Evolutionary conservation across 2,329 filamentous ascomycete genomes (phyloP), one percentile per base, ranked within the genome.

Genomic region (Colletotrichum australisinense): DNA sequence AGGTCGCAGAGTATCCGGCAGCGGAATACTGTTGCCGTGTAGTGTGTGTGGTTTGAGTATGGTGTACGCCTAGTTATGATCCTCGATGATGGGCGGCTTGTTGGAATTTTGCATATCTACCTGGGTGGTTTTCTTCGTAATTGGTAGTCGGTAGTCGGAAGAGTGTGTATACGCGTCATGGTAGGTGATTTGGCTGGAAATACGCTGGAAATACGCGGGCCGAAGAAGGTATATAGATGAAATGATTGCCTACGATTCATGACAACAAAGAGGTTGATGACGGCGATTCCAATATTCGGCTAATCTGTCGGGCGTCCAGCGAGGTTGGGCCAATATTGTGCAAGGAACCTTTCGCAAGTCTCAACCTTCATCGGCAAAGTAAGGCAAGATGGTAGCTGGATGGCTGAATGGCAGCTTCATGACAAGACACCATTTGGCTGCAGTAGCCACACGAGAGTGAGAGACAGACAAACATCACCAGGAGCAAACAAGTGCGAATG

Each of bases 1-100:
- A 59, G 72, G 57, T 53, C 63, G 38, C 68, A 74, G 63, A 74
- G 72, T 30, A 24, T 74, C 28, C 63, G 72, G 24, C 72, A 72
- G 58, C 38, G 69, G 16, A 72, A 72, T 22, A 49, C 53, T 1
- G 72, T 72, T n/a, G 63, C 72, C 4, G 72, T 74, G 16, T 74
- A 58, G n/a, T 19, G 6, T 59, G n/a, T 19, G 24, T 22, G 24
- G n/a, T 63, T 9, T 19, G 16, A 49, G 19, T n/a, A 22, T 49
- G 38, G 55, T 28, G 5, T 30, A 26, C 26, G 6, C 38, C 38
- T 42, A 58, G 24, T 14, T 35, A 28, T 59, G 55, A 28, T 60
- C 14, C 22, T 53, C 26, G 7, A 7, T 53, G 16, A 42, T 42
- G 32, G 19, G 53, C 11, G 52, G 16, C 35, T 52, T 26, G 46